Evolutionary conservation across 192 early-diverging fungal species (phyloP).

Genomic region (Coemansia sp.): DNA sequence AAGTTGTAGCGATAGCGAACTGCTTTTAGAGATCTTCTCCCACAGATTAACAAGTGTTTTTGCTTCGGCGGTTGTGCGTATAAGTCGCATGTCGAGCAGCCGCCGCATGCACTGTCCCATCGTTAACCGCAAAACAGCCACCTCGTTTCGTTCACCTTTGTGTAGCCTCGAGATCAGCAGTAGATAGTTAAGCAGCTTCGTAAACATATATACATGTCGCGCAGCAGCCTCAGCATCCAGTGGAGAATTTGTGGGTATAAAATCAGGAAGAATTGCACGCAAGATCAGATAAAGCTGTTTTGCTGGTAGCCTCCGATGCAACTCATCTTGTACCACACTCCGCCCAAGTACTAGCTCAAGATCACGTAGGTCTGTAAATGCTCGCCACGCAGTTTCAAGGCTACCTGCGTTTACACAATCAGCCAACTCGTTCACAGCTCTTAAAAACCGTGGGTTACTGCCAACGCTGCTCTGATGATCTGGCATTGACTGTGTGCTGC

Average conservation of each 20-base stretch:
- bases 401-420: conserved; percentile 9
- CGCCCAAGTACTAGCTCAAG: conserved; percentile 26
- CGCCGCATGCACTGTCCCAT: conserved; percentile 52
- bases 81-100: conserved; percentile 8
- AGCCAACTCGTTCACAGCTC: conserved; percentile 16
- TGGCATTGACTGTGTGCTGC: conserved; percentile 1
- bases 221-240: conserved; percentile 16
- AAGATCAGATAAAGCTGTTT: conserved; percentile 11
- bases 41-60: conserved; percentile 23
- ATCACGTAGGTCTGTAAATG: conserved; percentile 28
- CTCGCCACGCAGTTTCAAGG: conserved; percentile 34
- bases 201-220: conserved; percentile 28
- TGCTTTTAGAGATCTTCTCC: conserved; percentile 23
- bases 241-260: neutral
- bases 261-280: conserved; percentile 22
- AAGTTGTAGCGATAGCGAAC: conserved; percentile 19
- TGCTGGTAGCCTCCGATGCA: conserved; percentile 19
- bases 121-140: conserved; percentile 28
- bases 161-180: conserved; percentile 30
- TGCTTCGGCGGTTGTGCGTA: conserved; percentile 25
- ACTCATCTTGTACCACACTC: conserved; percentile 10
- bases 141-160: conserved; percentile 23
- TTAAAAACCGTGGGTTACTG: conserved; percentile 16
- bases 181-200: conserved; percentile 41
- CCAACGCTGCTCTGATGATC: neutral